Conservation (phyloP, 2,329 filamentous ascomycete genomes). For the Aciculosporium take region DNA sequence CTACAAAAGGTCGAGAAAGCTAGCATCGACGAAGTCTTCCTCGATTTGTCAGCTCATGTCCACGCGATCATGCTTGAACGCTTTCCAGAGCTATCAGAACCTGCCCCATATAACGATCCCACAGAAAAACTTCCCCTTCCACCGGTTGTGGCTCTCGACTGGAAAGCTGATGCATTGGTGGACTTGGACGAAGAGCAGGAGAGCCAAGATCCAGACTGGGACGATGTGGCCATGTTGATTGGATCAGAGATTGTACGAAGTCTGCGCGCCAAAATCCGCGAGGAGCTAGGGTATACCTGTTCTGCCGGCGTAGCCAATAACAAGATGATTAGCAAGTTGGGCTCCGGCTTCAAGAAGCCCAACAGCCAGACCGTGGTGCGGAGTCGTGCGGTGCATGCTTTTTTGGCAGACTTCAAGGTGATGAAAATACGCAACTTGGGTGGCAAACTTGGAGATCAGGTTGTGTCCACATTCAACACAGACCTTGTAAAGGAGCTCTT, state of each 20-base stretch:
- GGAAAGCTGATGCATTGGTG: constrained; percentile 69
- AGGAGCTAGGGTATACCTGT: constrained; percentile 72
- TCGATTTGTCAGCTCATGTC: constrained; percentile 78
- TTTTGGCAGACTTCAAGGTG: constrained; percentile 76
- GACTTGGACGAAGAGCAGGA: constrained; percentile 66
- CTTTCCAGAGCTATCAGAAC: constrained; percentile 54
- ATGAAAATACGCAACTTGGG: constrained; percentile 93
- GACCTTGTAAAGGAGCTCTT: constrained; percentile 67
- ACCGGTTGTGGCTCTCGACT: constrained; percentile 55
- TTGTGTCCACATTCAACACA: constrained; percentile 67
- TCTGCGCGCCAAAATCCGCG: constrained; percentile 54
- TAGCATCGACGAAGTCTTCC: constrained; percentile 87
- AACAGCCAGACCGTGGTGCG: constrained; percentile 90
- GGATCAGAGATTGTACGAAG: constrained; percentile 78
- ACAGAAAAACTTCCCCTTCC: constrained; percentile 60
- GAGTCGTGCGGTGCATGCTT: constrained; percentile 65
- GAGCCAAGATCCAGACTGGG: constrained; percentile 81
- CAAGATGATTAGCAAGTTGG: constrained; percentile 91
- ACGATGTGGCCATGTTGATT: constrained; percentile 76
- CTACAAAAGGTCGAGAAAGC: constrained; percentile 79
- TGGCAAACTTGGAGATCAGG: constrained; percentile 81
- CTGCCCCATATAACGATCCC: constrained; percentile 60
- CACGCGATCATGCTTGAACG: constrained; percentile 59
- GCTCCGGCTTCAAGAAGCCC: constrained; percentile 82
- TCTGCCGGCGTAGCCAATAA: constrained; percentile 80